These are phyloP conservation scores for Blastobotrys malaysiensis DNA, from an alignment of 1,139 yeast genomes.

Conservation along the genomic window DNA sequence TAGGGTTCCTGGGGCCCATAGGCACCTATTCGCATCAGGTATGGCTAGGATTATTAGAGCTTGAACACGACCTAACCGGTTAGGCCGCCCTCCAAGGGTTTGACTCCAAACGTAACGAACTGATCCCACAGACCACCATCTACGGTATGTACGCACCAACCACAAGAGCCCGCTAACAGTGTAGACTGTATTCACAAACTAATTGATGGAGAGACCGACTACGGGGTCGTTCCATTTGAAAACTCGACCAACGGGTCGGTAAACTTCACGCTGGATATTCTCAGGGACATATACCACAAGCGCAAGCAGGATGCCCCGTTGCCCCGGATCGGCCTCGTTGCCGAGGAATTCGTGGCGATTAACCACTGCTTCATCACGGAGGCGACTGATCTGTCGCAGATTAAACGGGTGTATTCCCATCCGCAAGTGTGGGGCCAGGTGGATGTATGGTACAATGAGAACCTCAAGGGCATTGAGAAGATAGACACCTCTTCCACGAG, in stretches of 20 bases:
- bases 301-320: constrained; percentile 1
- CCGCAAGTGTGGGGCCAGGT: constrained; percentile 99
- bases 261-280: constrained; percentile 71
- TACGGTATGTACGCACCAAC: constrained; percentile 16
- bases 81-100: constrained; percentile 79
- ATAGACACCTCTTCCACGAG: constrained; percentile 78
- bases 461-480: constrained; percentile 25
- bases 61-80: constrained; percentile 12
- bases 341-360: constrained; percentile 76
- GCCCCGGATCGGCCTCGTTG: constrained; percentile 39
- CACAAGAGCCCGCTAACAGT: not conserved
- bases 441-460: constrained; percentile 43
- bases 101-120: constrained; percentile 33
- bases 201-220: constrained; percentile 45
- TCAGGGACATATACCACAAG: constrained; percentile 56
- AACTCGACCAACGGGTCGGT: constrained; percentile 96
- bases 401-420: constrained; percentile 70
- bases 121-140: constrained; percentile 26
- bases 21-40: constrained; percentile 93
- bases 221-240: constrained; percentile 85
- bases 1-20: constrained; percentile 78
- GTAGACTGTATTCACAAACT: constrained; percentile 57
- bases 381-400: constrained; percentile 39
- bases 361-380: constrained; percentile 64
- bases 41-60: constrained; percentile 27